Conservation (phyloP, 2,329 filamentous ascomycete species). For the Hypoxylon sp. region DNA sequence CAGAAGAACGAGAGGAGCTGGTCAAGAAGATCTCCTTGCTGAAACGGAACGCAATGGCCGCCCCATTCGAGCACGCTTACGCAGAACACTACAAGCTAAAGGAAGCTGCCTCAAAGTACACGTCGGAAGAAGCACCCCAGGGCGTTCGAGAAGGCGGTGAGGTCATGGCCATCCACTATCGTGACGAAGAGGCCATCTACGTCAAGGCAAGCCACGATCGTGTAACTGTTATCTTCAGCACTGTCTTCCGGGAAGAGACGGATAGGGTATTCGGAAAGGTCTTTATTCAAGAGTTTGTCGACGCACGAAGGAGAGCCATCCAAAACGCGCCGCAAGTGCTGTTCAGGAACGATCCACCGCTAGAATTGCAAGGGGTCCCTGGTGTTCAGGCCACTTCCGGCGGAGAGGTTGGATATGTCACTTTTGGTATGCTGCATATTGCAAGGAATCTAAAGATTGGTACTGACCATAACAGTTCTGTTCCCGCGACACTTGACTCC, state of each 20-base stretch:
- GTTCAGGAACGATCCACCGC: slow-evolving; percentile 92
- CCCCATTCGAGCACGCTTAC: slow-evolving; percentile 97
- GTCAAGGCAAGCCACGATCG: slow-evolving; percentile 98
- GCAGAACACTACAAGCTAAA: slow-evolving; percentile 89
- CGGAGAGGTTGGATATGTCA: slow-evolving; percentile 96
- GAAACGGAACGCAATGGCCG: slow-evolving; percentile 99
- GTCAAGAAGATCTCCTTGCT: slow-evolving; percentile 89
- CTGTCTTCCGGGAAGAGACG: slow-evolving; percentile 97
- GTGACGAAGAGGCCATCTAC: slow-evolving; percentile 98
- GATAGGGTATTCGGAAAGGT: slow-evolving; percentile 98
- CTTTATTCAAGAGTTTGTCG: slow-evolving; percentile 98
- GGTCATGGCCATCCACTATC: slow-evolving; percentile 97
- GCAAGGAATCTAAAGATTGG: neutral
- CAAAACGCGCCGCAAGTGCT: slow-evolving; percentile 98
- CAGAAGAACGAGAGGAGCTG: slow-evolving; percentile 88
- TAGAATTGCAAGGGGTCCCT: slow-evolving; percentile 89
- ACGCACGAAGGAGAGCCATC: slow-evolving; percentile 92
- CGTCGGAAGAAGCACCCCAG: slow-evolving; percentile 92
- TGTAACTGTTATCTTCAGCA: slow-evolving; percentile 99
- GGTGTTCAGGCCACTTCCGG: slow-evolving; percentile 83
- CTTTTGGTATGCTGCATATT: slow-evolving; percentile 80
- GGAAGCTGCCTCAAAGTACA: slow-evolving; percentile 92
- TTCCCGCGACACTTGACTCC: slow-evolving; percentile 95
- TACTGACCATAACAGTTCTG: slow-evolving; percentile 73
- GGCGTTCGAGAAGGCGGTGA: slow-evolving; percentile 90